These are phyloP conservation scores for Pycnococcus provasolii DNA, from an alignment of 139 green algal species.

Conservation along the genomic window DNA sequence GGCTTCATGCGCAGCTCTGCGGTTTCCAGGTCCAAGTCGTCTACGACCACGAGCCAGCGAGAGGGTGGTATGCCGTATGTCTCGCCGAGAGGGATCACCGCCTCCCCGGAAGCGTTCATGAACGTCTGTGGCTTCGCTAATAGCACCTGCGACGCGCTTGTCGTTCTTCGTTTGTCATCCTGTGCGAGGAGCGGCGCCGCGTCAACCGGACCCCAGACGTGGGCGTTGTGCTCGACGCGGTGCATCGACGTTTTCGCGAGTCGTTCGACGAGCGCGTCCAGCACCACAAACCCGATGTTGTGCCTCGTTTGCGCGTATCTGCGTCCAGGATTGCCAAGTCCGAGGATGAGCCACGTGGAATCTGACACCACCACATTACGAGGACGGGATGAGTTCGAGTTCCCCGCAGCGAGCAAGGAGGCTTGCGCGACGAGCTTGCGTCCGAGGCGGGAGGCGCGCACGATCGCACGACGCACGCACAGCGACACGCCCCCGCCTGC, in stretches of 20 bases:
- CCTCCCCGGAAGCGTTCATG: conserved; percentile 16
- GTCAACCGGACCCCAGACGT: not conserved
- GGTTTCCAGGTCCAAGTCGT: not conserved
- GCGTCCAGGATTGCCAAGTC: conserved; percentile 15
- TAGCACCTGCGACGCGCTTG: not conserved
- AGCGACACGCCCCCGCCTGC: too few species aligned
- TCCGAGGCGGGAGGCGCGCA: too few species aligned
- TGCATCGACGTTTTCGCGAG: not conserved
- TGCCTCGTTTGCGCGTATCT: conserved; percentile 13
- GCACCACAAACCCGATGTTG: conserved; percentile 17
- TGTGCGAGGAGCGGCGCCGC: not conserved
- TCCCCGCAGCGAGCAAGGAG: too few species aligned
- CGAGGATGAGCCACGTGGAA: conserved; percentile 12
- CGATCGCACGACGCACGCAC: too few species aligned
- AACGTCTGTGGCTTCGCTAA: conserved; percentile 18
- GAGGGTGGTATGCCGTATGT: not conserved
- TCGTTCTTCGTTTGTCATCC: not conserved
- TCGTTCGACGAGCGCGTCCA: not conserved
- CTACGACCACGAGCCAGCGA: not conserved
- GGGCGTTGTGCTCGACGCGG: not conserved
- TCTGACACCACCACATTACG: not conserved
- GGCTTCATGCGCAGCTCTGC: not conserved
- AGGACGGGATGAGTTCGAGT: too few species aligned
- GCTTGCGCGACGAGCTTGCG: too few species aligned
- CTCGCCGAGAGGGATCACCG: not conserved